Base-by-base conservation (phyloP, 345 rosid genomes). In the Angophora floribunda region DNA sequence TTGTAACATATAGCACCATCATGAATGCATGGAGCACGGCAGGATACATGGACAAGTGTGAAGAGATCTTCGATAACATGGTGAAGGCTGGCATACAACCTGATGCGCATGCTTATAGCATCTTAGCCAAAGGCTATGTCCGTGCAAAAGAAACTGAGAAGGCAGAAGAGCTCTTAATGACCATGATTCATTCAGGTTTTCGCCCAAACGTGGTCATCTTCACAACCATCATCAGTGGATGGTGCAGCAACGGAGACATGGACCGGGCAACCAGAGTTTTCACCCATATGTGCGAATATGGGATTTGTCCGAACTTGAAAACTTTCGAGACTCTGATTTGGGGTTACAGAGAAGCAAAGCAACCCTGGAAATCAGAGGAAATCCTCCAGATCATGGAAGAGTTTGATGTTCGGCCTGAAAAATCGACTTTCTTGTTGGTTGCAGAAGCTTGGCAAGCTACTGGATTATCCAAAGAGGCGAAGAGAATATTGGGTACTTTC, bases 11-110 rank as follows among this genome's bases (percentile, higher is more conserved):
- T 89, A 97, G 99, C 94, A 96, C 97, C 8, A 92, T 97, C 92
- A 96, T 97, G 98, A 94, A 97, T 88, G 97, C 95, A 6, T 96
- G 99, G 97, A 96, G 98, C 92, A 94, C 98, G 7, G 91, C 95
- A 15, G 99, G 99, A 89, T 91, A 93, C 79, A 97, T 96, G 99
- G 93, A 94, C 63, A 96, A 95, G 91, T 97, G 99, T 90, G 93
- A 92, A 91, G 98, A 97, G 89, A 96, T 97, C 86, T 97, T 95
- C n/a, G 89, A 92, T 55, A 96, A 96, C 90, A 96, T 96, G 99
- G 89, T 91, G 79, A 94, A 92, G 90, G 94, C 94, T 32, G 95
- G 96, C 82, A 96, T 95, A 92, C 96, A 95, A 52, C 99, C 98
- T 1, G 98, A 97, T 50, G 90, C 89, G 57, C 99, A 94, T 87